phyloP scores from a whole-genome alignment of 164 flowering plant genomes.

The Aristolochia fimbriata region DNA sequence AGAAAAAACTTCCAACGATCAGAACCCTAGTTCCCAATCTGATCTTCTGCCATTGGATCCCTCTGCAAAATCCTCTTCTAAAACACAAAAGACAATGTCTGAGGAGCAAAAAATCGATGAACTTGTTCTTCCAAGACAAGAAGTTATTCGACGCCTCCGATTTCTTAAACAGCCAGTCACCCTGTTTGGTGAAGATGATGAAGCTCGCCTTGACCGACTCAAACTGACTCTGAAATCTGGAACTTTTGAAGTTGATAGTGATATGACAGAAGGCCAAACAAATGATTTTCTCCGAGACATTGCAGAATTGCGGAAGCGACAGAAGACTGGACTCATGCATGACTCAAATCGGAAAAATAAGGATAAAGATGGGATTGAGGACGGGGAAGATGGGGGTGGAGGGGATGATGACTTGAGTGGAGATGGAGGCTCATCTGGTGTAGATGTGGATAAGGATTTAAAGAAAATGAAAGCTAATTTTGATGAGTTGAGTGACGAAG shows the following conservation, averaged over 20 bases:
- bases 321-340: constrained; percentile 72
- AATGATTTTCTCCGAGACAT: constrained; percentile 91
- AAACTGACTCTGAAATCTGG: constrained; percentile 71
- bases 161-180: constrained; percentile 89
- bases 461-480: constrained; percentile 78
- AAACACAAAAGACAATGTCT: constrained; percentile 20
- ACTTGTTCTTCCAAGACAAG: constrained; percentile 65
- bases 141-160: constrained; percentile 82
- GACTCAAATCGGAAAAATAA: constrained; percentile 58
- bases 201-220: constrained; percentile 65
- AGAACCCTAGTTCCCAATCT: constrained; percentile 29
- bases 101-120: constrained; percentile 78
- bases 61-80: constrained; percentile 18
- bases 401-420: constrained; percentile 61
- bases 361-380: constrained; percentile 31
- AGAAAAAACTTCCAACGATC: constrained; percentile 11
- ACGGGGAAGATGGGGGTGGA: constrained; percentile 28
- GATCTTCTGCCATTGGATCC: constrained; percentile 13
- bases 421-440: constrained; percentile 61
- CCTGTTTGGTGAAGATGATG: constrained; percentile 89
- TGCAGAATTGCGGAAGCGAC: constrained; percentile 80
- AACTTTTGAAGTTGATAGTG: constrained; percentile 78
- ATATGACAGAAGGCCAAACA: constrained; percentile 97
- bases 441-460: constrained; percentile 67
- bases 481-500: constrained; percentile 85